Evolutionary conservation across 2,329 filamentous ascomycete species (phyloP).

Genomic region (Aspergillus latus): DNA sequence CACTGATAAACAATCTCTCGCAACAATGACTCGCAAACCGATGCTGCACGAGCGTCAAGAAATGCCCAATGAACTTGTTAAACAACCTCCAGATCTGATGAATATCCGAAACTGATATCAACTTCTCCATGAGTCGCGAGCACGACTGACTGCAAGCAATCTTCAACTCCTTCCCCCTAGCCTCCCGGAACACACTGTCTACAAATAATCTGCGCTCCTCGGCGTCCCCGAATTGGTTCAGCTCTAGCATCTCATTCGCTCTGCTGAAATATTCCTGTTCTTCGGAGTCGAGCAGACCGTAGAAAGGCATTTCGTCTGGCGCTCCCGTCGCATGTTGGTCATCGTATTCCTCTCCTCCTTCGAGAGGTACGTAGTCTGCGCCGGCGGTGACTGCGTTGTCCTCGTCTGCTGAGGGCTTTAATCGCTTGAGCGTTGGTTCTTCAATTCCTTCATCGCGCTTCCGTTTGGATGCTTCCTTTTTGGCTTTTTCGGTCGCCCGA

Average conservation of each 20-base stretch:
- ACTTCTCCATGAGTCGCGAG: slow-evolving; percentile 85
- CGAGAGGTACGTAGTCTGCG: slow-evolving; percentile 42
- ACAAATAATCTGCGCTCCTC: slow-evolving; percentile 73
- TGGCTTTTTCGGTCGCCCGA: slow-evolving; percentile 42
- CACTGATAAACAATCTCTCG: slow-evolving; percentile 84
- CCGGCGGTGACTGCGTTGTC: slow-evolving; percentile 24
- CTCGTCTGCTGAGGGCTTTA: slow-evolving; percentile 35
- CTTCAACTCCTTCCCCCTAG: slow-evolving; percentile 90
- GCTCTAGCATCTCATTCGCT: slow-evolving; percentile 84
- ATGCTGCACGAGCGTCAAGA: slow-evolving; percentile 86
- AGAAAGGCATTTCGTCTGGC: slow-evolving; percentile 70
- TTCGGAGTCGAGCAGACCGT: slow-evolving; percentile 85
- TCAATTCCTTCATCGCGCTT: slow-evolving; percentile 38
- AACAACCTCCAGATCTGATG: slow-evolving; percentile 85
- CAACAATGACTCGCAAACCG: slow-evolving; percentile 97
- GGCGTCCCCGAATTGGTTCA: slow-evolving; percentile 77
- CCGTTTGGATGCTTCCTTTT: slow-evolving; percentile 40
- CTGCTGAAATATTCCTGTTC: slow-evolving; percentile 95
- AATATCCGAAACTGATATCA: slow-evolving; percentile 78
- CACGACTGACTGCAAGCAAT: slow-evolving; percentile 94
- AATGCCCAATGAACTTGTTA: slow-evolving; percentile 79
- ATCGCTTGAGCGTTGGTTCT: slow-evolving; percentile 38
- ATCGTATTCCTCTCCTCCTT: slow-evolving; percentile 21
- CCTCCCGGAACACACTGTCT: slow-evolving; percentile 81
- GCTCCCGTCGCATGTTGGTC: slow-evolving; percentile 23